Base-by-base conservation (phyloP, 208 protist genomes). In the Leishmania tarentolae region DNA sequence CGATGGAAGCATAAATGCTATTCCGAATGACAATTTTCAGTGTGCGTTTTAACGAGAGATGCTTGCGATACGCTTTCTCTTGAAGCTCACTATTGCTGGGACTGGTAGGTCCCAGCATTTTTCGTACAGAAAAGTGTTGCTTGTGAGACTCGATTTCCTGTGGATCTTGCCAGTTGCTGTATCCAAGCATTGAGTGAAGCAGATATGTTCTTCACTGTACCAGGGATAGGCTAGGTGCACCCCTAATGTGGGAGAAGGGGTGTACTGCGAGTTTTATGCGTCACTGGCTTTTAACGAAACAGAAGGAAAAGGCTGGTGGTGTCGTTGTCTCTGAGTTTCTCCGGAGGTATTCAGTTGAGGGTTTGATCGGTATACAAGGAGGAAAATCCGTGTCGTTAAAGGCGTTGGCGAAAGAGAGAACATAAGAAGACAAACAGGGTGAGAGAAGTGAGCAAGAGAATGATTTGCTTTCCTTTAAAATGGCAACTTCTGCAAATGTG, bases 11-110 rank as follows among this genome's bases (percentile, higher is more conserved):
- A 63, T 88, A 92, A 24, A 94, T 28, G 31, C 87, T 86, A 78
- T 97, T 97, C n/a, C 90, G 82, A n/a, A 91, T 70, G 8, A 90
- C 81, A 78, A 92, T 85, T 37, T 87, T 88, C 35, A 91, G 63
- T 2, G 88, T 91, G 82, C 91, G 91, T 2, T 78, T 75, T 5
- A 82, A 73, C 17, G 88, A 87, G 28, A 90, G 83, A 19, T 78
- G 74, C 73, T 85, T 87, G 19, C 85, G 86, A 71, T 89, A 87
- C 59, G 82, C 73, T 24, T 42, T 66, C 31, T 86, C 82, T n/a
- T 57, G 82, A 31, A 28, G 37, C 31, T 82, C 82, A 1, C 13
- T 37, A n/a, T 42, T 50, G 46, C 74, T 66, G 5, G 31, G 78
- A 24, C 65, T 61, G n/a, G 44, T 69, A 0, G 57, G 50, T 2